Percentiles rank a stretch among this genome's conserved stretches.
These are phyloP conservation scores for Carex kokanica DNA, from an alignment of 176 grass and related monocot species.

Conservation along the genomic window DNA sequence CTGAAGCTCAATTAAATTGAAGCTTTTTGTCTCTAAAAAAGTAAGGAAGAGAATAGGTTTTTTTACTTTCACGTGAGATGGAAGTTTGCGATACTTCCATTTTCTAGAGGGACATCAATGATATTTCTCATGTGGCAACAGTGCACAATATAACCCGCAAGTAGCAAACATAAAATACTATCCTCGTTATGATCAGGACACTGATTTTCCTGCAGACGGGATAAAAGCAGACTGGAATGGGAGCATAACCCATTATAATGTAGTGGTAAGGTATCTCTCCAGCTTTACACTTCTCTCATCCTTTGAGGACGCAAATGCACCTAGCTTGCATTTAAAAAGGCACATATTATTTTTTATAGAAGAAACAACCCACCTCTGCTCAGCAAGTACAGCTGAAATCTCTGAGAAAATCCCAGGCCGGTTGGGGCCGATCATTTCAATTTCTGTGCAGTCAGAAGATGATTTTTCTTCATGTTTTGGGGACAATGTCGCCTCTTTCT, in stretches of 20 bases:
- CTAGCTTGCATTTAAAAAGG: not conserved
- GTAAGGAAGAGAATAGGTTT: not conserved
- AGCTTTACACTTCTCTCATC: not conserved
- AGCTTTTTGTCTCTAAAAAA: not conserved
- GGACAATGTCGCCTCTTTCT: constrained; percentile 6
- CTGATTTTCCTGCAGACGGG: not conserved
- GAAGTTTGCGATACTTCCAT: not conserved
- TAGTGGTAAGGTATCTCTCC: not conserved
- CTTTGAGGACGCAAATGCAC: not conserved
- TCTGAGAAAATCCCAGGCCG: constrained; percentile 53
- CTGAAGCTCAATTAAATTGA: too few species aligned
- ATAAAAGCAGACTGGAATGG: not conserved
- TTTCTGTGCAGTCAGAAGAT: constrained; percentile 32
- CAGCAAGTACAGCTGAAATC: constrained; percentile 49
- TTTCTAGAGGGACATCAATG: not conserved
- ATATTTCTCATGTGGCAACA: not conserved
- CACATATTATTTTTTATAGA: not conserved
- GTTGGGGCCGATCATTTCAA: constrained; percentile 55
- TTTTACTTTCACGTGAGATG: not conserved
- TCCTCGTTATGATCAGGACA: not conserved
- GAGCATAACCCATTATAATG: not conserved
- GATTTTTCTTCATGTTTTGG: constrained; percentile 19
- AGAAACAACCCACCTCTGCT: constrained; percentile 32
- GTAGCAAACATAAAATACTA: not conserved
- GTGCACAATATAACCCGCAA: not conserved